A percentile compares a stretch with the other conserved stretches of the same genome.
phyloP scores from a whole-genome alignment of 2,329 filamentous ascomycete genomes.

The Trichoderma sp. region DNA sequence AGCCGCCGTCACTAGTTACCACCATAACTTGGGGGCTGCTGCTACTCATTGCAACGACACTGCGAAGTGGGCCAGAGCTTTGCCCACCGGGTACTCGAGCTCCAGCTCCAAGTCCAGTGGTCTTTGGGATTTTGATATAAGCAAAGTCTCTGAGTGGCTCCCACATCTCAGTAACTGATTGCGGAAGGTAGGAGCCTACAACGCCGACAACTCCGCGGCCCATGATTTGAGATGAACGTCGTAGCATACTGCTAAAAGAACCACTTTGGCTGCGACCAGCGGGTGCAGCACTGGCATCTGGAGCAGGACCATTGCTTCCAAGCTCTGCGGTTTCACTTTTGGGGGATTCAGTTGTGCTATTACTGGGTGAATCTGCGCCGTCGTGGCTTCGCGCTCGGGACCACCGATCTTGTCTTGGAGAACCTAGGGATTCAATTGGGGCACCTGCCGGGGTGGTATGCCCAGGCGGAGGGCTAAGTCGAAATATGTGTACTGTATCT shows the following conservation, averaged over 20 bases:
- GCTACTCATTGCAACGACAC: constrained; percentile 96
- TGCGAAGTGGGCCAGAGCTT: constrained; percentile 62
- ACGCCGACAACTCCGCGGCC: constrained; percentile 85
- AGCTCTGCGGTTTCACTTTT: constrained; percentile 50
- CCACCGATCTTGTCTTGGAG: constrained; percentile 54
- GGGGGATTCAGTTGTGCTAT: constrained; percentile 56
- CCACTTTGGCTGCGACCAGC: constrained; percentile 61
- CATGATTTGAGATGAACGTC: constrained; percentile 93
- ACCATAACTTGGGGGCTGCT: constrained; percentile 97
- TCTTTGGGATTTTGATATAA: constrained; percentile 87
- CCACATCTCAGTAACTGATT: constrained; percentile 97
- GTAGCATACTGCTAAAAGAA: constrained; percentile 84
- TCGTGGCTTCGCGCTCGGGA: constrained; percentile 56
- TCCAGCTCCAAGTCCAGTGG: constrained; percentile 29
- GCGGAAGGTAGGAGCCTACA: constrained; percentile 88
- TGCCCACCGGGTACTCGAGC: constrained; percentile 35
- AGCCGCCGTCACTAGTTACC: constrained; percentile 91
- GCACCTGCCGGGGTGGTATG: constrained; percentile 39
- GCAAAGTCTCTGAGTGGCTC: constrained; percentile 94
- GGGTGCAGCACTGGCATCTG: constrained; percentile 29
- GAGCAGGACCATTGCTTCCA: constrained; percentile 28
- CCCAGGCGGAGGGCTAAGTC: constrained; percentile 59
- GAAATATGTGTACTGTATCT: constrained; percentile 96
- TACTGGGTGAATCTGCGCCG: constrained; percentile 39
- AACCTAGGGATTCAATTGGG: constrained; percentile 42